Percentiles rank a stretch among this genome's conserved stretches.
phyloP scores from a whole-genome alignment of 192 early-diverging fungal species.

The Phycomyces blakesleeanus region DNA sequence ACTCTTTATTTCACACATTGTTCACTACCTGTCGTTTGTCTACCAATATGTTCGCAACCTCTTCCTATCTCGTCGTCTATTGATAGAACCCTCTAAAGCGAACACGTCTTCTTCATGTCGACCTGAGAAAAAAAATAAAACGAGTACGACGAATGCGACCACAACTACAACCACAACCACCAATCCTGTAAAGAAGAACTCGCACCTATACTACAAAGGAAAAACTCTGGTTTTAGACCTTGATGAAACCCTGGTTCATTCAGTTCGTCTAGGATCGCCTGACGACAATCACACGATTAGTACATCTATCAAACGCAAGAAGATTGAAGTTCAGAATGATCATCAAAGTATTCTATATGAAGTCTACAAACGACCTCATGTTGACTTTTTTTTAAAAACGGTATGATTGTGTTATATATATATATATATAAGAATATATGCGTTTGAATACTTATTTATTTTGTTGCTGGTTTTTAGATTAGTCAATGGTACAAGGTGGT shows the following conservation, averaged over 20 bases:
- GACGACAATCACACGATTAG: constrained; percentile 42
- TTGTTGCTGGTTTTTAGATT: constrained; percentile 46
- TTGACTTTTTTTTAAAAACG: constrained; percentile 81
- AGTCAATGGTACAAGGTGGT: constrained; percentile 87
- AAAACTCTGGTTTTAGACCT: constrained; percentile 71
- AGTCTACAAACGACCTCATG: constrained; percentile 87
- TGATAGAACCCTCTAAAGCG: background rate
- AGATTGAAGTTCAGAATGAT: constrained; percentile 82
- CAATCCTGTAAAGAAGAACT: background rate
- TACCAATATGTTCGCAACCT: background rate
- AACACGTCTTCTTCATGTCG: background rate
- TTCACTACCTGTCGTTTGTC: background rate
- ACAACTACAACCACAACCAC: background rate
- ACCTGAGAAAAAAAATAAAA: too few species aligned
- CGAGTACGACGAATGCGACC: too few species aligned
- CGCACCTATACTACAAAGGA: constrained; percentile 33
- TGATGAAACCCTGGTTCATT: constrained; percentile 87
- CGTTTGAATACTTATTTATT: background rate
- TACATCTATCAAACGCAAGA: constrained; percentile 58
- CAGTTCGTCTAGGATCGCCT: constrained; percentile 43
- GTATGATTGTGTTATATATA: constrained; percentile 27
- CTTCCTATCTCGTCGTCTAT: background rate
- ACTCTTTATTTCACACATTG: background rate
- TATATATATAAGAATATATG: background rate
- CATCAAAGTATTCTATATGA: constrained; percentile 81